These are phyloP conservation scores for Emmonsiellopsis sp. DNA, from an alignment of 2,329 filamentous ascomycete species.

Conservation along the genomic window DNA sequence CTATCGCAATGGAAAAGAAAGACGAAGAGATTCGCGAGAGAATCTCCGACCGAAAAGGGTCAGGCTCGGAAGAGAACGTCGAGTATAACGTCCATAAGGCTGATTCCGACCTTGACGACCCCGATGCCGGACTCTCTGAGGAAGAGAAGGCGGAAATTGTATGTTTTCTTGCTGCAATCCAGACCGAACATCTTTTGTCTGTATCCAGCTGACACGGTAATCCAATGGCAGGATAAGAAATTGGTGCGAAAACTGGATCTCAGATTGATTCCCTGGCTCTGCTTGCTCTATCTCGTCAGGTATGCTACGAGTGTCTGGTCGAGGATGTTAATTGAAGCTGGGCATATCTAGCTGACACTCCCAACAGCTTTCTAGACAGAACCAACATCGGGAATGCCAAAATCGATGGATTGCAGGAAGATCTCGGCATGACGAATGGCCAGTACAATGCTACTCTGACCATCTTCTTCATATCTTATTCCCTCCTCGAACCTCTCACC, in stretches of 20 bases:
- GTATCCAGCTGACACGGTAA: neutral
- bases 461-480: slow-evolving; percentile 34
- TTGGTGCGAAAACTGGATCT: slow-evolving; percentile 37
- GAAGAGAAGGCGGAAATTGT: slow-evolving; percentile 55
- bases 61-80: neutral
- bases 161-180: slow-evolving; percentile 19
- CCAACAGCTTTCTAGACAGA: slow-evolving; percentile 15
- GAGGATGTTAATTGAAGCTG: too few relatives aligned
- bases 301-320: neutral
- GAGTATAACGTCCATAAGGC: neutral
- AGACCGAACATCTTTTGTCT: neutral
- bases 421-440: slow-evolving; percentile 17
- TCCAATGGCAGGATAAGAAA: slow-evolving; percentile 28
- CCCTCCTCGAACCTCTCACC: slow-evolving; percentile 30
- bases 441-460: slow-evolving; percentile 30
- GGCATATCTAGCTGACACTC: neutral
- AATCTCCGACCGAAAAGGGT: neutral
- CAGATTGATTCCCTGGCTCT: slow-evolving; percentile 37
- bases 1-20: neutral
- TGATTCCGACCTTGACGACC: slow-evolving; percentile 31
- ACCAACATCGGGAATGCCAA: slow-evolving; percentile 33
- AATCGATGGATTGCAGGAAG: slow-evolving; percentile 18
- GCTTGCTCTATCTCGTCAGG: slow-evolving; percentile 34
- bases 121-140: slow-evolving; percentile 55
- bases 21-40: neutral